Evolutionary conservation across 1,284 basidiomycete genomes (phyloP).

Genomic region (Ceratobasidium papillatum): DNA sequence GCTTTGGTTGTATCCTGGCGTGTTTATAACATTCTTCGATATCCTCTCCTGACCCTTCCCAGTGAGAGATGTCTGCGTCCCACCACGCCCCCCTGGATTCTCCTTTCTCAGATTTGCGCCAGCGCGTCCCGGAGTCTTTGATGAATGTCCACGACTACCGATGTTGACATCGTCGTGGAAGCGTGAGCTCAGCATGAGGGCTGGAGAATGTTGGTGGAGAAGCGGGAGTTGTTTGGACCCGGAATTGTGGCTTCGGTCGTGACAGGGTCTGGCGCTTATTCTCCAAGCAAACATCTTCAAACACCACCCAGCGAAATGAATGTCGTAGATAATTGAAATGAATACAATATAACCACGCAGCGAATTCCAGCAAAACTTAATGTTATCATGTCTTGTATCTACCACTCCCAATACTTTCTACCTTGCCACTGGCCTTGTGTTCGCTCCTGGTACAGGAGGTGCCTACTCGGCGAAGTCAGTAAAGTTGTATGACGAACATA

Average conservation of each 20-base stretch:
- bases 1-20: slow-evolving; percentile 10
- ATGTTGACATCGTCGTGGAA: slow-evolving; percentile 36
- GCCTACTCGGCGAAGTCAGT: neutral
- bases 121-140: slow-evolving; percentile 27
- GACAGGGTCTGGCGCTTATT: slow-evolving; percentile 9
- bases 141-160: slow-evolving; percentile 2
- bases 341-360: too few relatives aligned
- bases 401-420: too few relatives aligned
- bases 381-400: too few relatives aligned
- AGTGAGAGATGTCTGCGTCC: slow-evolving; percentile 13
- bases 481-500: neutral
- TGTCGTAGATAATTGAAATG: neutral
- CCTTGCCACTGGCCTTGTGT: neutral
- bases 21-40: neutral
- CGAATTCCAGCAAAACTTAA: too few relatives aligned
- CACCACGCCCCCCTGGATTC: slow-evolving; percentile 34
- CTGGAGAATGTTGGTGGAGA: slow-evolving; percentile 8
- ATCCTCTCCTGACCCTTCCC: slow-evolving; percentile 32
- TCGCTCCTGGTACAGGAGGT: neutral
- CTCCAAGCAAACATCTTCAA: neutral
- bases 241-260: neutral
- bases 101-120: slow-evolving; percentile 25
- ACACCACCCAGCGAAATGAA: neutral
- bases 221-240: slow-evolving; percentile 27
- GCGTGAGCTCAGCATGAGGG: slow-evolving; percentile 30